Evolutionary conservation across 257 asterid species (phyloP).

Genomic region (Solanum neorickii): DNA sequence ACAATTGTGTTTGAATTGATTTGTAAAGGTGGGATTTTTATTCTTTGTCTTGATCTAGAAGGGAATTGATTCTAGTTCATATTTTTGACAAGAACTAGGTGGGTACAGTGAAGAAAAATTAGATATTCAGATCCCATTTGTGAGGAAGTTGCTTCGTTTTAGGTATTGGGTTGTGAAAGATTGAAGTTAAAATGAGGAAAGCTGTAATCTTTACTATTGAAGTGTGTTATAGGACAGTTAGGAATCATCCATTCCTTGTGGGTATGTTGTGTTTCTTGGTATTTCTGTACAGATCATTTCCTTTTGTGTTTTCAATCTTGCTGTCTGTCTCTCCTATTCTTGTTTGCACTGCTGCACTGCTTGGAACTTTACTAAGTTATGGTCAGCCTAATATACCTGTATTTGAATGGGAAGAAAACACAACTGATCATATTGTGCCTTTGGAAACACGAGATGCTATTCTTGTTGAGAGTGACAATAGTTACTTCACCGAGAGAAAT

Average conservation of each 20-base stretch:
- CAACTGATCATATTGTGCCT: constrained; percentile 17
- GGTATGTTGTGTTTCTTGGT: constrained; percentile 56
- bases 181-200: constrained; percentile 47
- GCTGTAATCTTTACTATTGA: constrained; percentile 30
- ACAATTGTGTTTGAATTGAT: constrained; percentile 14
- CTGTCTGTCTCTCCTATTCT: constrained; percentile 69
- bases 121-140: neutral
- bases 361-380: constrained; percentile 74
- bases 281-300: constrained; percentile 54
- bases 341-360: constrained; percentile 82
- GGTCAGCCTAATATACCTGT: constrained; percentile 71
- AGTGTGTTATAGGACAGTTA: constrained; percentile 46
- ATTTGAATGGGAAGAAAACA: constrained; percentile 41
- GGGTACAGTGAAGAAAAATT: neutral
- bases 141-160: constrained; percentile 8
- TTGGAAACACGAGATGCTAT: constrained; percentile 20
- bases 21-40: constrained; percentile 18
- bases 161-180: constrained; percentile 22
- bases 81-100: neutral
- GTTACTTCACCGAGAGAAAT: constrained; percentile 10
- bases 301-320: constrained; percentile 59
- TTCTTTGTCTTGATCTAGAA: neutral
- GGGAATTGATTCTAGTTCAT: neutral
- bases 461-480: constrained; percentile 30
- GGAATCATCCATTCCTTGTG: constrained; percentile 69